Evolutionary conservation across 1,284 basidiomycete genomes (phyloP).

Genomic region (Wallemia hederae): DNA sequence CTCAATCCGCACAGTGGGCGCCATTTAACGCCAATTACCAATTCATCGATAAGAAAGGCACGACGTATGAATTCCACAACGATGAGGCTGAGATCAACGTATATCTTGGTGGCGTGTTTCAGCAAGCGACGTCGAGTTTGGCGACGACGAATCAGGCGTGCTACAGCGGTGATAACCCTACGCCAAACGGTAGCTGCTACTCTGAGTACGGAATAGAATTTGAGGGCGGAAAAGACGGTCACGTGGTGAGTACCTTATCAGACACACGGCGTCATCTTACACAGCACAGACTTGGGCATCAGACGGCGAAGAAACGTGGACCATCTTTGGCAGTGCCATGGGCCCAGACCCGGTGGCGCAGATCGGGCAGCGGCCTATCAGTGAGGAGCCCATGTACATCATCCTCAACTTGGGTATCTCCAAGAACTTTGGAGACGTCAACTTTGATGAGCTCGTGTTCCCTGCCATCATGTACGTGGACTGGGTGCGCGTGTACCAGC

Average conservation of each 20-base stretch:
- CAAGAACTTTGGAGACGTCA: constrained; percentile 7
- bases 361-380: constrained; percentile 40
- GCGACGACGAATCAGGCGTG: constrained; percentile 9
- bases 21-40: constrained; percentile 14
- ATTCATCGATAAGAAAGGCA: constrained; percentile 6
- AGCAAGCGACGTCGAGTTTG: constrained; percentile 13
- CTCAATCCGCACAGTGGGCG: constrained; percentile 15
- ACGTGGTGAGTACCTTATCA: neutral
- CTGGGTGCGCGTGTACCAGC: constrained; percentile 7
- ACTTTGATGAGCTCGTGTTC: constrained; percentile 5
- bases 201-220: constrained; percentile 10
- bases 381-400: constrained; percentile 43
- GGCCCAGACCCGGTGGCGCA: constrained; percentile 31
- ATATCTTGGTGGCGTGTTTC: constrained; percentile 12
- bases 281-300: constrained; percentile 28
- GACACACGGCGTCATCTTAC: neutral
- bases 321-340: constrained; percentile 38
- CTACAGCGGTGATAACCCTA: constrained; percentile 7
- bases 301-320: constrained; percentile 37
- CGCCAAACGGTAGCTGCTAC: constrained; percentile 5
- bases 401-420: constrained; percentile 8
- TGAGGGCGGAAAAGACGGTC: neutral
- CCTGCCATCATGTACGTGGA: constrained; percentile 6
- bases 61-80: constrained; percentile 3
- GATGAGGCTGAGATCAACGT: constrained; percentile 7